Base-by-base conservation (phyloP, 805 yeast species). In the Wilhelminamyces savonicus region DNA sequence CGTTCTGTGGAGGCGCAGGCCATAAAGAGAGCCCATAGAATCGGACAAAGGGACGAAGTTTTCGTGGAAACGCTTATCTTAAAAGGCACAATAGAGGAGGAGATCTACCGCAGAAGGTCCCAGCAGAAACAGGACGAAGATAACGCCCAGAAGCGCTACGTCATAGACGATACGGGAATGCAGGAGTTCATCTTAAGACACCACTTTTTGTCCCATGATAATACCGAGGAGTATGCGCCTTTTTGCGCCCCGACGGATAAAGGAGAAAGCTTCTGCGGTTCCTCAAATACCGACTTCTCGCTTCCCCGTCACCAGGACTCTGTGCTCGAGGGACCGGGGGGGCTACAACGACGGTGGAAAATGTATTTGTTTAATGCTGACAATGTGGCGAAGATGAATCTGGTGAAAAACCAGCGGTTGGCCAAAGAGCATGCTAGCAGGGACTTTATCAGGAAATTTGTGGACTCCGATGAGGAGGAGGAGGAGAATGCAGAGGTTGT, bases 21-120 rank as follows among this genome's bases (percentile, higher is more conserved):
- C 1, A 77, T 80, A 27, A 78, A 81, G 40, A 69, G 88, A 57
- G 81, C 86, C 0, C 88, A 80, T 52, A 67, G 87, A 52, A 80
- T 80, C 48, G 87, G 88, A 0, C 87, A 80, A 40, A 58, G 62
- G 0, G 55, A 63, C n/a, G 74, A 73, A 13, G 86, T 80, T 0
- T 55, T 51, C 46, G 87, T 80, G n/a, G 86, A 80, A 44, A 80
- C 86, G 0, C 52, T 80, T 33, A 71, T 80, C 3, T 48, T 80
- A 41, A 57, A 66, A 29, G 77, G 71, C 4, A 80, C 86, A 0
- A 59, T 80, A 27, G 87, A 80, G 40, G 82, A 79, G 48, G 81
- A 76, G 40, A 76, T 80, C 64, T 78, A 76, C 49, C 66, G 56
- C 24, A 50, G 53, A 31, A 41, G 74, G 27, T 30, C 46, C 13